Percentiles rank a stretch among this genome's conserved stretches.
phyloP scores from a whole-genome alignment of 768 basidiomycete species.

The Pisolithus sp. region DNA sequence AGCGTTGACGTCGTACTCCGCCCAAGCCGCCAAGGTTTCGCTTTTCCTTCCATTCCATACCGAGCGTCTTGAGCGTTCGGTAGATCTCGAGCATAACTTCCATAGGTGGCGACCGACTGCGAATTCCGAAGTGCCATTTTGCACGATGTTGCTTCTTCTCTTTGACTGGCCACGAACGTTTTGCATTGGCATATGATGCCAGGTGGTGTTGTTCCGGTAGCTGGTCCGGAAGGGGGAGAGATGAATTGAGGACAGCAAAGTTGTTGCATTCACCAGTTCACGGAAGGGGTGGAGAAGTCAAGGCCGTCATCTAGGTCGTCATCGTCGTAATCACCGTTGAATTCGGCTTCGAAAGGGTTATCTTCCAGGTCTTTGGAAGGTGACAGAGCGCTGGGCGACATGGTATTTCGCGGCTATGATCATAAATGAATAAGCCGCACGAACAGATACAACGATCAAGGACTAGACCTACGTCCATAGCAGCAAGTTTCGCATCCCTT shows the following conservation, averaged over 20 bases:
- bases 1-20: conserved; percentile 34
- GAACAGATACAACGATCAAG: conserved; percentile 1
- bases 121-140: conserved; percentile 98
- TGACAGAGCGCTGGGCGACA: conserved; percentile 63
- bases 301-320: conserved; percentile 55
- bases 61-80: conserved; percentile 78
- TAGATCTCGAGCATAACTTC: conserved; percentile 99
- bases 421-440: conserved; percentile 4
- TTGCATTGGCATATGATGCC: conserved; percentile 55
- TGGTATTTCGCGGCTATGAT: conserved; percentile 57
- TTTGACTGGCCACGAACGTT: conserved; percentile 40
- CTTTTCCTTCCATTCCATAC: conserved; percentile 98
- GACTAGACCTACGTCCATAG: conserved; percentile 67
- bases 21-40: conserved; percentile 68
- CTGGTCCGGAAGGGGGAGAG: conserved; percentile 67
- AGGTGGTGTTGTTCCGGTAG: conserved; percentile 64
- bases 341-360: conserved; percentile 79
- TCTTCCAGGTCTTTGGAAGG: conserved; percentile 61
- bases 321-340: conserved; percentile 36
- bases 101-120: conserved; percentile 92
- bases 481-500: conserved; percentile 71
- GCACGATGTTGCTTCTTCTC: conserved; percentile 71
- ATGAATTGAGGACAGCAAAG: conserved; percentile 87
- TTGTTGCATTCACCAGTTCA: conserved; percentile 42
- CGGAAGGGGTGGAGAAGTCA: conserved; percentile 40